Evolutionary conservation across 2,329 filamentous ascomycete species (phyloP).

Genomic region (Neofusicoccum sp.): DNA sequence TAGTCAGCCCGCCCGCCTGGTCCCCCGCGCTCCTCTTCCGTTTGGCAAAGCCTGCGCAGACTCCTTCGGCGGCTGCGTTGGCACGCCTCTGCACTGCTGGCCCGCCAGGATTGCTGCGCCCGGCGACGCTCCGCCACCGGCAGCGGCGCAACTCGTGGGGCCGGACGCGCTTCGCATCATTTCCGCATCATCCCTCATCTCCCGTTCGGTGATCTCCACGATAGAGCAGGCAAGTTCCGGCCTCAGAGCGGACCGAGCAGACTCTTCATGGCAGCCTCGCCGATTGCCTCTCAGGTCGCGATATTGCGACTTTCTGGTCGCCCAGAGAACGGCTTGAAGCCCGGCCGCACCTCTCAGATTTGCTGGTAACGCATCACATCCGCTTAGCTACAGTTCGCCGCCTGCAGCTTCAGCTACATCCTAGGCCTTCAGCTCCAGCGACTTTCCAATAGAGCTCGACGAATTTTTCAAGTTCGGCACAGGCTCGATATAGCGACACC

Average conservation of each 20-base stretch:
- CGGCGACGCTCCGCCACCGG: not conserved
- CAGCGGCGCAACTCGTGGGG: not conserved
- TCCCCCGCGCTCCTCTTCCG: not conserved
- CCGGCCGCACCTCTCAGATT: too few species aligned
- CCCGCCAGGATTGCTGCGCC: not conserved
- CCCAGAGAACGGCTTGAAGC: not conserved
- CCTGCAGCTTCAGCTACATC: not conserved
- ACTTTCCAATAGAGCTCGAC: not conserved
- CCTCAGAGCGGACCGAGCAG: slow-evolving; percentile 1
- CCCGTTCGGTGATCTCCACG: slow-evolving; percentile 2
- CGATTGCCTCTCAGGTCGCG: not conserved
- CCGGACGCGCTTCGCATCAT: not conserved
- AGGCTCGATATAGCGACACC: not conserved
- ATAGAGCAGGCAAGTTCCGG: slow-evolving; percentile 1
- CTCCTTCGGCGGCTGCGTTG: not conserved
- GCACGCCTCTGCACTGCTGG: not conserved
- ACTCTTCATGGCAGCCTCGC: not conserved
- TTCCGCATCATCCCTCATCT: slow-evolving; percentile 8
- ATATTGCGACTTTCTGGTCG: not conserved
- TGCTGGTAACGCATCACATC: too few species aligned
- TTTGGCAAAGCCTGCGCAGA: not conserved
- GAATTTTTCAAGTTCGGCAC: not conserved
- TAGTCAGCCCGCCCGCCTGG: not conserved
- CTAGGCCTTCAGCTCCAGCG: not conserved
- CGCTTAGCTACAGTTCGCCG: not conserved